Evolutionary conservation across 768 basidiomycete genomes (phyloP), one percentile per base, ranked within the genome.

Genomic region (Paxillus involutus): DNA sequence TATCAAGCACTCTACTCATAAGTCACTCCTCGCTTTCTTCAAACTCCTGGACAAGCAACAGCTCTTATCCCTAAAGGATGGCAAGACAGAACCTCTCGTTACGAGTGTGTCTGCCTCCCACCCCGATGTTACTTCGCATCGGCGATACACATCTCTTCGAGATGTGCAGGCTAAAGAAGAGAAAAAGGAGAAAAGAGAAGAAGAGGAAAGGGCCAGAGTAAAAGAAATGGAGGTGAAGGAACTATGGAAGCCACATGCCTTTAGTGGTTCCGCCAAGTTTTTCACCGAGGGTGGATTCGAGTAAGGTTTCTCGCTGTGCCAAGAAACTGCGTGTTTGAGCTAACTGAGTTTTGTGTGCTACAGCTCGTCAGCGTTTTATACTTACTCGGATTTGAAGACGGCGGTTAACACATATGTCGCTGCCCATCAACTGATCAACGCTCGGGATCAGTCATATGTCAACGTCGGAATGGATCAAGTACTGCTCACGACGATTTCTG

Each of bases 11-110:
- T 93, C 91, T 1, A 79, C 79, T 2, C 81, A 85, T 74, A 97
- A 94, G 70, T 90, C 91, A 10, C 77, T 95, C 17, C 79, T 85
- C 2, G 78, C 86, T 1, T 94, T 96, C 74, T 77, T 97, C 62
- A 94, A 89, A 66, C 63, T 80, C 16, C 75, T 80, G 16, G 89
- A 91, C 56, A 95, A 95, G 65, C 81, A 84, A 8, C 80, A 79
- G 0, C 67, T 97, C 21, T 63, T 96, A 36, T 83, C 83, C 12
- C 74, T 88, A 21, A 97, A 96, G 65, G 78, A 86, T 19, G 69
- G 45, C 66, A 76, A 63, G 66, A 75, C 67, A 48, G 83, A 81
- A 19, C 83, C 88, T 21, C 64, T 85, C 21, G 69, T 84, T 10
- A 77, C 75, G 49, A 75, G 74, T 3, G 82, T 91, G 24, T 83